Base-by-base conservation (phyloP, 768 basidiomycete genomes). In the Hygrocybe coccinea region DNA sequence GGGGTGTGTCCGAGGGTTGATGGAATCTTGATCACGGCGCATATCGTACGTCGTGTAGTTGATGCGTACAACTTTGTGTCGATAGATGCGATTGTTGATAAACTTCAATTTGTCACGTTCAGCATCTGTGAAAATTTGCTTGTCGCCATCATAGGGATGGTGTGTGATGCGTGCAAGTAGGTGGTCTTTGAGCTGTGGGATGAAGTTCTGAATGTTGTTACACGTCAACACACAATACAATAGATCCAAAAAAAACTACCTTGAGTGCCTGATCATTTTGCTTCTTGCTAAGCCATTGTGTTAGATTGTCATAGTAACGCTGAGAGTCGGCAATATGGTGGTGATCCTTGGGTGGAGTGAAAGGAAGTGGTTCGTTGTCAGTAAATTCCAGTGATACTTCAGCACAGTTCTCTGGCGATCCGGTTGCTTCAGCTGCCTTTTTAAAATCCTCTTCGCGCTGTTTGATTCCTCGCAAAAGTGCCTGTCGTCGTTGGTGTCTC, bases 31-130 rank as follows among this genome's bases (percentile, higher is more conserved):
- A 4, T 55, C 55, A 1, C 68, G 64, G 5, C 52, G 49, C 6
- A 70, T 56, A 25, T 71, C 63, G 15, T 69, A 71, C 0, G 60
- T 67, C 0, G 69, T 71, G 22, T 69, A 71, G 36, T 70, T 70
- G 33, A 72, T 11, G 0, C 48, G 56, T 0, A 69, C 24, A 0
- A 62, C 60, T 10, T 67, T 69, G 56, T 71, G 69, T 0, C 21
- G 15, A 12, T 67, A 72, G 2, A 72, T 57, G 1, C 44, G 48
- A 19, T 71, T 59, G 4, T 64, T 60, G 0, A 62, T 41, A 3
- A 71, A 52, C 0, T 17, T 6, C 9, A 63, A 12, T 1, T 48
- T n/a, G 5, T 39, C 36, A 3, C 17, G 58, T 6, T 61, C 53
- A 11, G 53, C 21, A 15, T 37, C 17, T 6, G 60, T 49, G 44